Percentiles rank a stretch among this genome's conserved stretches.
These are phyloP conservation scores for Orbilia quercus DNA, from an alignment of 2,329 filamentous ascomycete species.

Conservation along the genomic window DNA sequence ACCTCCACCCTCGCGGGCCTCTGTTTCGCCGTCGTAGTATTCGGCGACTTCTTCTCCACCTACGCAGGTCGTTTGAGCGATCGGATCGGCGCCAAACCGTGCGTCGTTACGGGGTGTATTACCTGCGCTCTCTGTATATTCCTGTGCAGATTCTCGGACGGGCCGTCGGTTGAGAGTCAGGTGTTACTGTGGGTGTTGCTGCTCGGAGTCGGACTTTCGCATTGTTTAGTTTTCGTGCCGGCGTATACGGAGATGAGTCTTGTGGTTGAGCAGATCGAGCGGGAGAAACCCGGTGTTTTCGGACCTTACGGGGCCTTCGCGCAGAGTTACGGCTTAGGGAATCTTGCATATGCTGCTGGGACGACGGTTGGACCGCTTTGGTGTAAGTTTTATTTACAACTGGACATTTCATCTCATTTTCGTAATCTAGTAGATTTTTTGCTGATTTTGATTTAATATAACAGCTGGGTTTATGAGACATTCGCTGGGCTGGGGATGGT, in stretches of 20 bases:
- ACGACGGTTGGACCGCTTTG: slow-evolving; percentile 49
- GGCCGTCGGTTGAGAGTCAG: slow-evolving; percentile 26
- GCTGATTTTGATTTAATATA: too few species aligned
- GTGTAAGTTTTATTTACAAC: slow-evolving; percentile 47
- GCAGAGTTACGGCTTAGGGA: slow-evolving; percentile 52
- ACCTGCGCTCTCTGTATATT: slow-evolving; percentile 12
- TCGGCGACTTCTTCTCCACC: slow-evolving; percentile 53
- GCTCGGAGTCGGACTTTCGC: slow-evolving; percentile 38
- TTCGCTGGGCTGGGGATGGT: slow-evolving; percentile 36
- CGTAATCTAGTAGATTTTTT: too few species aligned
- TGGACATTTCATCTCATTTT: too few species aligned
- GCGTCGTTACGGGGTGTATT: slow-evolving; percentile 35
- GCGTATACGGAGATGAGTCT: slow-evolving; percentile 53
- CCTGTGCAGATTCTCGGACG: slow-evolving; percentile 28
- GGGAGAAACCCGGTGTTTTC: slow-evolving; percentile 51
- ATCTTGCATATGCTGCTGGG: slow-evolving; percentile 51
- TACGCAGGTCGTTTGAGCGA: slow-evolving; percentile 51
- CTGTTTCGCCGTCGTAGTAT: slow-evolving; percentile 48
- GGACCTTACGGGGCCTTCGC: slow-evolving; percentile 53
- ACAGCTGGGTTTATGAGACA: slow-evolving; percentile 54
- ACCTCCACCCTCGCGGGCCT: slow-evolving; percentile 51
- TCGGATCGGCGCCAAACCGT: slow-evolving; percentile 46
- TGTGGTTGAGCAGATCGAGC: slow-evolving; percentile 51
- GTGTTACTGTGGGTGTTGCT: slow-evolving; percentile 45
- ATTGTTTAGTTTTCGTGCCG: slow-evolving; percentile 49